Percentiles rank a stretch among this genome's conserved stretches.
Evolutionary conservation across 495 filamentous ascomycete species (phyloP).

Genomic region (Trypethelium eluteriae): DNA sequence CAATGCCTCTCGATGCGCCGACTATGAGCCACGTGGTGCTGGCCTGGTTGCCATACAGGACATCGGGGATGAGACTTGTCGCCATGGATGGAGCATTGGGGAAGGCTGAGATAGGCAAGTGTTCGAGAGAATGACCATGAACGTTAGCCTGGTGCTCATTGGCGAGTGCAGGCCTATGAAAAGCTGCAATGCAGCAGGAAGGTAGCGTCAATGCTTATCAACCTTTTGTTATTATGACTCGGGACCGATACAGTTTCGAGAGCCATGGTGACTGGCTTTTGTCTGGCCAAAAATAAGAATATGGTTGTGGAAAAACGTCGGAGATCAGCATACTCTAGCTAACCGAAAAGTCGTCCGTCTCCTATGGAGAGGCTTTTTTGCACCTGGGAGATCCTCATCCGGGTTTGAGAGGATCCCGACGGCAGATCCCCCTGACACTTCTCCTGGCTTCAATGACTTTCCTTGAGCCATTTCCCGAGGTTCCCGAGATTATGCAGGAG

Average conservation of each 20-base stretch:
- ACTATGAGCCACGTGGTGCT: slow-evolving; percentile 47
- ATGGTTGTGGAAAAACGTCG: neutral
- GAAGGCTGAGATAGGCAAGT: neutral
- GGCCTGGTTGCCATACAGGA: slow-evolving; percentile 28
- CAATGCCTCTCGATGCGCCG: slow-evolving; percentile 51
- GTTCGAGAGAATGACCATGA: neutral
- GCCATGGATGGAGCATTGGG: neutral
- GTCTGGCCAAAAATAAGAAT: neutral
- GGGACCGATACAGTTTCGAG: neutral
- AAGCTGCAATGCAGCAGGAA: neutral
- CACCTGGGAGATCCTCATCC: neutral
- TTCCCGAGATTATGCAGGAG: neutral
- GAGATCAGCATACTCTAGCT: neutral
- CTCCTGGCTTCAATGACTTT: neutral
- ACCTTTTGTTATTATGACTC: neutral
- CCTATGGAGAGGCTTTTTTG: too few species aligned
- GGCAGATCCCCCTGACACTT: neutral
- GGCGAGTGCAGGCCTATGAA: slow-evolving; percentile 7
- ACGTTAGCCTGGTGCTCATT: slow-evolving; percentile 9
- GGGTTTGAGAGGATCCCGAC: neutral
- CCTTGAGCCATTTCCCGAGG: neutral
- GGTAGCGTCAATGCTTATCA: neutral
- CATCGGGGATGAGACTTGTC: slow-evolving; percentile 31
- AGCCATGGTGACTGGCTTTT: neutral
- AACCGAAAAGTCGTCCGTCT: too few species aligned